Evolutionary conservation across 1,139 yeast species (phyloP).

Genomic region (Zygoascus meyerae): DNA sequence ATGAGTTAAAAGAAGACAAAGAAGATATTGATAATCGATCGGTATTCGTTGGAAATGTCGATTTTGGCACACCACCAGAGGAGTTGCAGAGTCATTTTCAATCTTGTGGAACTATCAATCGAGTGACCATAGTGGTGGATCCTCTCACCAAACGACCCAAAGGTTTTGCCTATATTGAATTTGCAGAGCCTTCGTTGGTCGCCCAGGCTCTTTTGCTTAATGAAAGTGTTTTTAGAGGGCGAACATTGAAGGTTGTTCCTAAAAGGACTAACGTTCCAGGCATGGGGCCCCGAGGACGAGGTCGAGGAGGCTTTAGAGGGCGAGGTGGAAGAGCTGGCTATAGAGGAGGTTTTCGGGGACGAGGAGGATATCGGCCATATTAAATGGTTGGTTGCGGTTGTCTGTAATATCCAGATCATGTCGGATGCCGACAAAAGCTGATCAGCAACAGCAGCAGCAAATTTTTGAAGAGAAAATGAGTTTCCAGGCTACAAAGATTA

Average conservation of each 20-base stretch:
- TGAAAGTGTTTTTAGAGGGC: constrained; percentile 60
- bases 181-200: constrained; percentile 57
- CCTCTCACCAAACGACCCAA: constrained; percentile 72
- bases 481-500: too few species aligned
- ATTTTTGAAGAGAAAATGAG: too few species aligned
- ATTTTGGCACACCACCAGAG: constrained; percentile 70
- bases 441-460: too few species aligned
- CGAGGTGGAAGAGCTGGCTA: constrained; percentile 37
- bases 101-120: constrained; percentile 67
- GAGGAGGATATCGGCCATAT: constrained; percentile 35
- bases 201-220: constrained; percentile 61
- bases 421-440: too few species aligned
- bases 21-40: constrained; percentile 70
- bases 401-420: too few species aligned
- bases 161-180: constrained; percentile 83
- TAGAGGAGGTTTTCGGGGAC: constrained; percentile 41
- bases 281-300: constrained; percentile 41
- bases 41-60: constrained; percentile 83
- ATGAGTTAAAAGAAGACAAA: constrained; percentile 42
- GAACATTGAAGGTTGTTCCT: constrained; percentile 64
- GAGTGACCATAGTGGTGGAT: constrained; percentile 76
- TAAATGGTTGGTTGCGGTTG: constrained; percentile 13
- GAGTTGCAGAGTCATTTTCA: constrained; percentile 76
- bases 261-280: constrained; percentile 83
- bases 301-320: constrained; percentile 47